These are phyloP conservation scores for Asterophora parasitica DNA, from an alignment of 768 basidiomycete genomes.

Conservation along the genomic window DNA sequence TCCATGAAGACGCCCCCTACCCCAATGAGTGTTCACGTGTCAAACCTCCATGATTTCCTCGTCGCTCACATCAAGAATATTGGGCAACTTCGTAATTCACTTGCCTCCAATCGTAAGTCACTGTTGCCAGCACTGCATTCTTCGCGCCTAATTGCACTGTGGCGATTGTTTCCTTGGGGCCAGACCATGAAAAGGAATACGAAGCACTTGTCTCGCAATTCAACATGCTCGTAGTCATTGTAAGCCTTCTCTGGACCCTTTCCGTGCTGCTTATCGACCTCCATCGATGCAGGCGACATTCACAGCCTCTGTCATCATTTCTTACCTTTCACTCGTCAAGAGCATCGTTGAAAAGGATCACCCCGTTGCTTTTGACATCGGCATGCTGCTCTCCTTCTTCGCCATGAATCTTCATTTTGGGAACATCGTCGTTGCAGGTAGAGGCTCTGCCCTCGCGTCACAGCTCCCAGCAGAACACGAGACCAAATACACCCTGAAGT, in stretches of 20 bases:
- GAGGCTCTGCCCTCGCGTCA: conserved; percentile 22
- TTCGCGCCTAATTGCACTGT: not conserved
- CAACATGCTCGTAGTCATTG: conserved; percentile 25
- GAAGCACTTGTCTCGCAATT: conserved; percentile 23
- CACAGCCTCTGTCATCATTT: conserved; percentile 24
- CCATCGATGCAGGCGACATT: conserved; percentile 24
- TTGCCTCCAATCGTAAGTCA: not conserved
- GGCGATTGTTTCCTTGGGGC: not conserved
- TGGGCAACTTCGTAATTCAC: conserved; percentile 19
- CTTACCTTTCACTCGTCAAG: conserved; percentile 23
- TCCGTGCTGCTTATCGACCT: not conserved
- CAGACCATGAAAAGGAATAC: conserved; percentile 9
- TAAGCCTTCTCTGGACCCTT: conserved; percentile 10
- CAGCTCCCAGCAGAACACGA: conserved; percentile 12
- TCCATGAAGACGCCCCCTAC: not conserved
- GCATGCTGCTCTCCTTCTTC: conserved; percentile 27
- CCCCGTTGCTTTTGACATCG: conserved; percentile 22
- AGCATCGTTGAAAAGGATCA: conserved; percentile 17
- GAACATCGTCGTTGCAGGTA: conserved; percentile 27
- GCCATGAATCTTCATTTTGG: conserved; percentile 26
- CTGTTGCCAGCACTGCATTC: not conserved
- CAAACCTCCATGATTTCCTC: conserved; percentile 24
- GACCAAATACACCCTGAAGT: conserved; percentile 13
- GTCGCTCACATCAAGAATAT: conserved; percentile 23
- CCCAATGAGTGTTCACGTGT: conserved; percentile 18